Base-by-base conservation (phyloP, 129 eudicot species). In the Arctium lappa region DNA sequence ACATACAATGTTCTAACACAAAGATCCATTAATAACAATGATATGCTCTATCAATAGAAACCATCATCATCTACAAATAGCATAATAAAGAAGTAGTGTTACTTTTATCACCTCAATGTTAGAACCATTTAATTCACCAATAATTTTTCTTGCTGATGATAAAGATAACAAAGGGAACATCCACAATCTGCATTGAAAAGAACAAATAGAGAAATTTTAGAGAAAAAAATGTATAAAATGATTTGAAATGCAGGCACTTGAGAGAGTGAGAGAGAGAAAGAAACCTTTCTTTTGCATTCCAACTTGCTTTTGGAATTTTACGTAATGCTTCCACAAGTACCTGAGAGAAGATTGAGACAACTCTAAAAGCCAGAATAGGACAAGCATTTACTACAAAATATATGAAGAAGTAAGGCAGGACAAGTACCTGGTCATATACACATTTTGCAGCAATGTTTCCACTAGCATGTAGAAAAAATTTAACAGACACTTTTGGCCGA, bases 401-500 rank as follows among this genome's bases (percentile, higher is more conserved):
- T 29, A 40, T 62, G 40, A 42, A 15, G 65, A 33, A 38, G 68
- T 78, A 56, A 76, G 39, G 68, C 82, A 79, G n/a, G 72, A 48
- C 0, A 36, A 71, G 82, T 81, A 92, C 99, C 89, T 89, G 93
- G 79, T 91, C 90, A 84, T 89, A 93, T 34, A 81, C 86, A 88
- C 89, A 93, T 84, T 87, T 93, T 18, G 98, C 97, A 76, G 99
- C 98, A 50, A 96, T 89, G 70, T 89, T 90, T 70, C 99, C 98
- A 77, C 89, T 89, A 60, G 95, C 89, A 87, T 96, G 99, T 69
- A 93, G 89, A 81, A 90, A 87, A 84, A 93, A 84, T 80, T 93
- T 96, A 40, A 95, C 85, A 3, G 89, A 75, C 48, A 81, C 76
- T 84, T 84, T 91, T 2, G 82, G 90, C 10, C 38, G 89, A 71